Conservation (phyloP, 169 alveolate species). For the Plasmodium gallinaceum region DNA sequence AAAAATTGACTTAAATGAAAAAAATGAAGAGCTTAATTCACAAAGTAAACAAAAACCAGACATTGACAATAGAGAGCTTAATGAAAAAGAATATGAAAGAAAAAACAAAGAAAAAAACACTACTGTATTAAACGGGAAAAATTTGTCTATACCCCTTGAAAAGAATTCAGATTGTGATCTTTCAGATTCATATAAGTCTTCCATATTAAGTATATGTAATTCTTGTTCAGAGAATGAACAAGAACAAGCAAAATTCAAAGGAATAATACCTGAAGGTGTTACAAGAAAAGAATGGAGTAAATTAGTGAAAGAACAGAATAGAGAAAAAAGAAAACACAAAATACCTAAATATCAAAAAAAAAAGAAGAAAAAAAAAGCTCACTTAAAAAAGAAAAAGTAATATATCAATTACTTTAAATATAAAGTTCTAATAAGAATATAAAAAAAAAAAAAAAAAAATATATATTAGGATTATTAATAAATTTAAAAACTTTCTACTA, state of each 20-base stretch:
- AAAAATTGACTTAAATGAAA: neutral
- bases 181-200: conserved; percentile 27
- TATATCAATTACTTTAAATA: neutral
- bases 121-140: conserved; percentile 9
- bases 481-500: neutral
- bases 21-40: neutral
- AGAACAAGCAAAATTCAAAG: conserved; percentile 79
- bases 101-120: neutral
- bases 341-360: conserved; percentile 90
- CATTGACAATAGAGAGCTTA: neutral
- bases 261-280: conserved; percentile 89
- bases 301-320: conserved; percentile 86
- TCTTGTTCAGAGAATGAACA: conserved; percentile 16
- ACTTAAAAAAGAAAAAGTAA: conserved; percentile 45
- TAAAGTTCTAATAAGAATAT: neutral
- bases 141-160: conserved; percentile 5
- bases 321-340: conserved; percentile 86
- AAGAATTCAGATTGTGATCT: conserved; percentile 9
- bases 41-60: neutral
- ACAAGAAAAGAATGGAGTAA: conserved; percentile 89
- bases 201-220: neutral
- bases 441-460: conserved; percentile 10
- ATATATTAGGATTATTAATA: neutral
- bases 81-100: neutral
- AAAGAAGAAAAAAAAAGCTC: conserved; percentile 79